phyloP scores from a whole-genome alignment of 768 basidiomycete genomes.

The Kondoa malvinella region DNA sequence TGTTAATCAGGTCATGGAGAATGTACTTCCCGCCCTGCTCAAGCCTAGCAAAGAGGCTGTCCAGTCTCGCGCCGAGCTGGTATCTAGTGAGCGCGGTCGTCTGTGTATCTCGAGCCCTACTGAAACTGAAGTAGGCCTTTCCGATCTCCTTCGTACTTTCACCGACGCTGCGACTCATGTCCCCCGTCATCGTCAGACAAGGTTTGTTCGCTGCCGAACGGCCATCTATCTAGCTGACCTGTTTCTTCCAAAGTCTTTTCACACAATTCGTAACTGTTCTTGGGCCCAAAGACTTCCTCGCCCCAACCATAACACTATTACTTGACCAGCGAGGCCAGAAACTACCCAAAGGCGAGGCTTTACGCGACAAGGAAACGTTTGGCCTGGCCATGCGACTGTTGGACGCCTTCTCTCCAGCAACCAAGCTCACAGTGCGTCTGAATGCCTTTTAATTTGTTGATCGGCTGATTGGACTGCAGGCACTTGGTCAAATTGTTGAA shows the following conservation, averaged over 20 bases:
- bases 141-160: constrained; percentile 71
- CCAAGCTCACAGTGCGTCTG: constrained; percentile 23
- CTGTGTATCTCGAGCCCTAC: not conserved
- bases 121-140: constrained; percentile 16
- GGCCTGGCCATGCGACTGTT: constrained; percentile 48
- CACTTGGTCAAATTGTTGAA: constrained; percentile 46
- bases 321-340: constrained; percentile 60
- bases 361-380: constrained; percentile 44
- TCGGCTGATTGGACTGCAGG: constrained; percentile 32
- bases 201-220: constrained; percentile 38
- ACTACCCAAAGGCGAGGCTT: constrained; percentile 39
- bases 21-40: constrained; percentile 83
- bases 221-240: not conserved
- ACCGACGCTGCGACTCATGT: constrained; percentile 82
- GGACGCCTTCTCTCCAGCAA: constrained; percentile 23
- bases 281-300: constrained; percentile 60
- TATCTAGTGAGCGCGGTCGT: not conserved
- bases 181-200: constrained; percentile 77
- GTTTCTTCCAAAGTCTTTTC: constrained; percentile 58
- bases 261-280: constrained; percentile 67
- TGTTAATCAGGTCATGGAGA: constrained; percentile 61
- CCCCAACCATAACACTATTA: constrained; percentile 66
- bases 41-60: constrained; percentile 26
- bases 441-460: not conserved
- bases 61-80: not conserved